Percentiles rank a stretch among this genome's conserved stretches.
Evolutionary conservation across 768 basidiomycete genomes (phyloP).

Genomic region (Leccinum boreale): DNA sequence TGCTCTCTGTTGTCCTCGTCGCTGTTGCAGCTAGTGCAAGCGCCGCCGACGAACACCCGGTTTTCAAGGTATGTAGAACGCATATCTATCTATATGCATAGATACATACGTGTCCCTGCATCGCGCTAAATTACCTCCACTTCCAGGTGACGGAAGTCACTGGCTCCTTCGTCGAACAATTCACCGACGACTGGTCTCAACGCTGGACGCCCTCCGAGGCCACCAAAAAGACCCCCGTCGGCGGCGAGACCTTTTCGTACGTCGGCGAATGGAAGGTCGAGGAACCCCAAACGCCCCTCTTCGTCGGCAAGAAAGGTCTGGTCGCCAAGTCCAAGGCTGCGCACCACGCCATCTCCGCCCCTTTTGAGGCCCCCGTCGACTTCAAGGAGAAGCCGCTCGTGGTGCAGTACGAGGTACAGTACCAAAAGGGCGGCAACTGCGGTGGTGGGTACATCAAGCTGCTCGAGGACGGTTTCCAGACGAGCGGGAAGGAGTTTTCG

Average conservation of each 20-base stretch:
- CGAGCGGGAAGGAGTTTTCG: slow-evolving; percentile 87
- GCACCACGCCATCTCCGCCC: slow-evolving; percentile 97
- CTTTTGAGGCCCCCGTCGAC: slow-evolving; percentile 74
- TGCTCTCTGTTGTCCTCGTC: slow-evolving; percentile 70
- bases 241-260: slow-evolving; percentile 94
- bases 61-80: slow-evolving; percentile 55
- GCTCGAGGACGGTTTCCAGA: slow-evolving; percentile 91
- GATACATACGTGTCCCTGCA: slow-evolving; percentile 2
- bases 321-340: slow-evolving; percentile 97
- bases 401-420: slow-evolving; percentile 98
- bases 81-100: slow-evolving; percentile 5
- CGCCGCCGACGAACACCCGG: slow-evolving; percentile 60
- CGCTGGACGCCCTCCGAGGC: slow-evolving; percentile 98
- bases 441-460: slow-evolving; percentile 99
- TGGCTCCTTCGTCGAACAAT: slow-evolving; percentile 95
- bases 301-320: slow-evolving; percentile 86
- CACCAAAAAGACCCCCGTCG: slow-evolving; percentile 95
- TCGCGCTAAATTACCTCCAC: neutral
- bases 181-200: slow-evolving; percentile 83
- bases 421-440: slow-evolving; percentile 98
- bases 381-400: slow-evolving; percentile 85
- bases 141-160: slow-evolving; percentile 70
- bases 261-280: slow-evolving; percentile 98
- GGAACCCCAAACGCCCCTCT: slow-evolving; percentile 70
- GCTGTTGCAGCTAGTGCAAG: slow-evolving; percentile 62